A percentile compares a stretch with the other conserved stretches of the same genome.
Evolutionary conservation across 208 protist genomes (phyloP).

Genomic region (Tritrichomonas musculus): DNA sequence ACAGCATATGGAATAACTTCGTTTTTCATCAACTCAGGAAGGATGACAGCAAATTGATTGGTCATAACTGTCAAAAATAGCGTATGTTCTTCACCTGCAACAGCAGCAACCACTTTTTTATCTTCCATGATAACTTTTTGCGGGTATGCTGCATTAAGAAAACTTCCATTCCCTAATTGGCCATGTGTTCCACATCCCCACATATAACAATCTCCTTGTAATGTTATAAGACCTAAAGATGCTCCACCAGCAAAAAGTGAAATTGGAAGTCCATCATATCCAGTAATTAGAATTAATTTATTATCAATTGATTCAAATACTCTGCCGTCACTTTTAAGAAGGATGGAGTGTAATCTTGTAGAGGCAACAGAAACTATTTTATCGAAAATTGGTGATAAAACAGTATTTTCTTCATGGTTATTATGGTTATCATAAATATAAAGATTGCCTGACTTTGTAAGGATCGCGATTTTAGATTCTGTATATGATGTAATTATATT

Average conservation of each 20-base stretch:
- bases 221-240: not conserved
- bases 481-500: no score
- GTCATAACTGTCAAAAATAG: not conserved
- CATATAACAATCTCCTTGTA: not conserved
- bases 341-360: no score
- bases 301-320: no score
- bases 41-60: not conserved
- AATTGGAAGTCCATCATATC: not conserved
- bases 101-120: not conserved
- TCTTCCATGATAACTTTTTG: not conserved
- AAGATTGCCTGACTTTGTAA: no score
- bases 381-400: no score
- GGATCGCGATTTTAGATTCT: no score
- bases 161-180: not conserved
- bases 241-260: not conserved
- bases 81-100: not conserved
- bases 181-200: not conserved
- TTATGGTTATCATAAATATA: no score
- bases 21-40: not conserved
- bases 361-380: no score
- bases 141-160: not conserved
- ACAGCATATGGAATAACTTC: not conserved
- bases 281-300: no score
- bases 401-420: no score
- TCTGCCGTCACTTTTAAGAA: no score